These are phyloP conservation scores for Plasmodium blacklocki DNA, from an alignment of 169 alveolate species.

Conservation along the genomic window DNA sequence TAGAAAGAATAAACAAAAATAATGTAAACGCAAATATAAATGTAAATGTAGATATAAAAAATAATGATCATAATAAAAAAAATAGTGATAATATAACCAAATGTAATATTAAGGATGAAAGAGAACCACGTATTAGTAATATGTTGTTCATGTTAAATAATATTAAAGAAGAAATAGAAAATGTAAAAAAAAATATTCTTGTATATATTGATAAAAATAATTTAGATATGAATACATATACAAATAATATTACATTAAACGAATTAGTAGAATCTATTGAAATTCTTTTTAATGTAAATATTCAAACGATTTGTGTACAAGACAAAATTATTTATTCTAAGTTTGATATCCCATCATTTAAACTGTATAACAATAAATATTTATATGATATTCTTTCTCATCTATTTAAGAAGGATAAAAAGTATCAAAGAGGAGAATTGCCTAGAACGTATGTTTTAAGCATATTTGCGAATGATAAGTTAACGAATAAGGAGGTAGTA, in stretches of 20 bases:
- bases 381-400: slow-evolving; percentile 26
- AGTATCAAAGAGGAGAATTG: not conserved
- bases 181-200: not conserved
- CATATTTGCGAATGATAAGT: slow-evolving; percentile 45
- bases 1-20: not conserved
- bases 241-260: slow-evolving; percentile 41
- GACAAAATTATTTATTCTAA: slow-evolving; percentile 66
- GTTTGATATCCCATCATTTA: slow-evolving; percentile 1
- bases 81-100: not conserved
- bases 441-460: slow-evolving; percentile 14
- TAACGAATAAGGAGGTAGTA: slow-evolving; percentile 7
- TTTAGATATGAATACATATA: not conserved
- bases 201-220: not conserved
- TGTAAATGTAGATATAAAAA: too few relatives aligned
- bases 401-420: not conserved
- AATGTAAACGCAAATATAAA: too few relatives aligned
- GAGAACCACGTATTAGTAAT: not conserved
- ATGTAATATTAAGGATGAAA: not conserved
- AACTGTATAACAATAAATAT: not conserved
- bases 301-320: slow-evolving; percentile 41
- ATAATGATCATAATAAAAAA: not conserved
- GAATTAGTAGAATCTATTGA: slow-evolving; percentile 41
- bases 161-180: not conserved
- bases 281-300: slow-evolving; percentile 32
- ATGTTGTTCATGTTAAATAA: not conserved